phyloP scores from a whole-genome alignment of 2,329 filamentous ascomycete species.

The Ceratocystis huliohia region DNA sequence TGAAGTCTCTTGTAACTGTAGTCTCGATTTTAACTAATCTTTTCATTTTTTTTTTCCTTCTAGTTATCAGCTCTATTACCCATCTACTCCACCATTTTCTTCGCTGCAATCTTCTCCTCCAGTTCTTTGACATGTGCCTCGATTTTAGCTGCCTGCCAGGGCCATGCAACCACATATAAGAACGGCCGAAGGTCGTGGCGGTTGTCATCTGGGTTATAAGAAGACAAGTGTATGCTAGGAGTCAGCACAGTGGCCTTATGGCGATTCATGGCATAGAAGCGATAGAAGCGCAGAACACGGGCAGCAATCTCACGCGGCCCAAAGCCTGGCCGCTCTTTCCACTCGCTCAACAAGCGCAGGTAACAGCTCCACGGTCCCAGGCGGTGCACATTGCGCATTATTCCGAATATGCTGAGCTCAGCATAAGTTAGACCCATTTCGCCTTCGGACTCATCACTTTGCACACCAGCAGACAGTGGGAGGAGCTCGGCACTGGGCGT shows the following conservation, averaged over 20 bases:
- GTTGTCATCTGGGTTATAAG: conserved; percentile 32
- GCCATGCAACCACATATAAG: conserved; percentile 31
- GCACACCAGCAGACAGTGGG: conserved; percentile 31
- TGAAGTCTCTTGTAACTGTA: too few species aligned
- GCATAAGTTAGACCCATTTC: conserved; percentile 35
- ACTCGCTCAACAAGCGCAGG: conserved; percentile 30
- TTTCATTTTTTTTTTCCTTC: neutral
- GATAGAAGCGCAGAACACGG: conserved; percentile 34
- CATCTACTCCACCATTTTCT: conserved; percentile 1
- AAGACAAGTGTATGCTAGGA: conserved; percentile 38
- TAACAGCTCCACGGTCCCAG: conserved; percentile 33
- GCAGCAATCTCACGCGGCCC: conserved; percentile 31
- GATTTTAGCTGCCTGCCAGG: conserved; percentile 34
- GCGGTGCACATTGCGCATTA: conserved; percentile 32
- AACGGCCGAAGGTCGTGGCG: conserved; percentile 32
- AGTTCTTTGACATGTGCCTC: conserved; percentile 28
- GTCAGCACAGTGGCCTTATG: conserved; percentile 53
- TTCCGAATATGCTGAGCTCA: conserved; percentile 31
- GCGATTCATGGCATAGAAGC: conserved; percentile 47
- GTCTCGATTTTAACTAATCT: neutral
- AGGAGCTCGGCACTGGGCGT: conserved; percentile 42
- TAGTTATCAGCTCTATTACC: neutral
- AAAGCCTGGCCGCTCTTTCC: conserved; percentile 27
- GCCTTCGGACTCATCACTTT: conserved; percentile 30
- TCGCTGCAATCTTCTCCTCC: conserved; percentile 25